Percentiles rank a stretch among this genome's conserved stretches.
Conservation (phyloP, 2,329 filamentous ascomycete species). For the Moelleriella libera region DNA sequence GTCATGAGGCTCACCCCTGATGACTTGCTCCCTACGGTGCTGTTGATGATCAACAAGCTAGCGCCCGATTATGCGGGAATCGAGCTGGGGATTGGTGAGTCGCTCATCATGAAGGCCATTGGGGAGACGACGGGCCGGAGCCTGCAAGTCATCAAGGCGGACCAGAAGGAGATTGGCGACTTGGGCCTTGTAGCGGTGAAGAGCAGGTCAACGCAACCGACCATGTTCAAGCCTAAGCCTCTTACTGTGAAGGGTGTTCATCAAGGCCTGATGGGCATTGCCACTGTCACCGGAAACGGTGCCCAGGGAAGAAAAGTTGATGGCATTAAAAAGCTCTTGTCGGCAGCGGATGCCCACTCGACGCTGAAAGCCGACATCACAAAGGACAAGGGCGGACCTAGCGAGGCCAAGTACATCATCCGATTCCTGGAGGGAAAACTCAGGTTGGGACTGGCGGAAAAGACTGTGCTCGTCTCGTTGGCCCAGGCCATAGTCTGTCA, state of each 20-base stretch:
- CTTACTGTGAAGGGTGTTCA: conserved; percentile 79
- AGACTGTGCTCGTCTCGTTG: conserved; percentile 76
- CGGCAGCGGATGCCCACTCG: conserved; percentile 64
- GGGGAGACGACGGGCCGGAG: conserved; percentile 86
- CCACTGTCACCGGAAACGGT: conserved; percentile 73
- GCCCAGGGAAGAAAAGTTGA: conserved; percentile 85
- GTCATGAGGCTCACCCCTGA: conserved; percentile 82
- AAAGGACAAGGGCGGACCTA: conserved; percentile 84
- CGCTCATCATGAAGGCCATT: conserved; percentile 96
- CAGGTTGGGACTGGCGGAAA: conserved; percentile 81
- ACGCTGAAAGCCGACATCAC: conserved; percentile 75
- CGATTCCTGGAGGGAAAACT: conserved; percentile 92
- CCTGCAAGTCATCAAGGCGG: conserved; percentile 78
- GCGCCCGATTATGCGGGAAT: conserved; percentile 94
- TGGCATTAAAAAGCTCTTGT: conserved; percentile 91
- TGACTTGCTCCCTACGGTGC: conserved; percentile 75
- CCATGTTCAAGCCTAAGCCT: conserved; percentile 95
- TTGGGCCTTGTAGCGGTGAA: conserved; percentile 90
- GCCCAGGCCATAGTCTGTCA: conserved; percentile 80
- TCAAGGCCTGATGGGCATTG: conserved; percentile 76
- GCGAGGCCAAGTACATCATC: conserved; percentile 88
- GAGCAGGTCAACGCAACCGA: conserved; percentile 86
- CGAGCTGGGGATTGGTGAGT: conserved; percentile 96
- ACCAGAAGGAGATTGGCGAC: conserved; percentile 94
- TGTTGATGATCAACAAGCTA: conserved; percentile 96